Conservation (phyloP, 2,329 filamentous ascomycete genomes). For the Monosporascus ibericus region DNA sequence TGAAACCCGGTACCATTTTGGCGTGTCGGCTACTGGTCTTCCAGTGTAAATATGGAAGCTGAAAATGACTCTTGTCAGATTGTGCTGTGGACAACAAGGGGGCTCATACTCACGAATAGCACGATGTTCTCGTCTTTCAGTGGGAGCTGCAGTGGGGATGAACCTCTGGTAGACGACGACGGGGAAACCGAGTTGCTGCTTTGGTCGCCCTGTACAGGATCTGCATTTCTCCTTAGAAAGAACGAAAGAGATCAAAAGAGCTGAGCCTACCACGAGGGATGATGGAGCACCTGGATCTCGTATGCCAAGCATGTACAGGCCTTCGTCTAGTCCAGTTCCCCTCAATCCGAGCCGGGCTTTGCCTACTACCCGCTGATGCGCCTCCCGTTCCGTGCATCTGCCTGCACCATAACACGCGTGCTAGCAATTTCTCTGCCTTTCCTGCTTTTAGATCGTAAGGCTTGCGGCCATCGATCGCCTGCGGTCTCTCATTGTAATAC, state of each 20-base stretch:
- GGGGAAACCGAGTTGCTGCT: neutral
- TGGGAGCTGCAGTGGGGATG: neutral
- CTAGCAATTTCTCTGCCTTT: slow-evolving; percentile 1
- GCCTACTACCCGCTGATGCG: neutral
- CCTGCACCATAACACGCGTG: slow-evolving; percentile 4
- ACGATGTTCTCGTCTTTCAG: slow-evolving; percentile 3
- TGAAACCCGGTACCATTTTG: slow-evolving; percentile 9
- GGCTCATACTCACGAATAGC: slow-evolving; percentile 2
- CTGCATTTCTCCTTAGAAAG: neutral
- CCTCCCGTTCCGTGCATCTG: slow-evolving; percentile 6
- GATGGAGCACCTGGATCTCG: slow-evolving; percentile 3
- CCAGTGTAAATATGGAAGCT: slow-evolving; percentile 24
- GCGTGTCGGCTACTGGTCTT: slow-evolving; percentile 14
- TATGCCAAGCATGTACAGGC: slow-evolving; percentile 4
- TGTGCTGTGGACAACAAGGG: too few species aligned
- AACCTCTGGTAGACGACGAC: neutral
- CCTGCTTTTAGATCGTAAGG: neutral
- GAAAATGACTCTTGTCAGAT: neutral
- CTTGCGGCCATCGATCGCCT: neutral
- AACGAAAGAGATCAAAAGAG: too few species aligned
- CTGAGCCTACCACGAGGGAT: slow-evolving; percentile 4
- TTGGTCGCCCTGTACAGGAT: neutral
- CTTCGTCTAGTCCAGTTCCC: neutral
- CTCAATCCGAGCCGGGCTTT: neutral
- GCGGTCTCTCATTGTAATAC: slow-evolving; percentile 1